A percentile compares a stretch with the other conserved stretches of the same genome.
Conservation (phyloP, 1,139 yeast genomes). For the Pichia sp. region DNA sequence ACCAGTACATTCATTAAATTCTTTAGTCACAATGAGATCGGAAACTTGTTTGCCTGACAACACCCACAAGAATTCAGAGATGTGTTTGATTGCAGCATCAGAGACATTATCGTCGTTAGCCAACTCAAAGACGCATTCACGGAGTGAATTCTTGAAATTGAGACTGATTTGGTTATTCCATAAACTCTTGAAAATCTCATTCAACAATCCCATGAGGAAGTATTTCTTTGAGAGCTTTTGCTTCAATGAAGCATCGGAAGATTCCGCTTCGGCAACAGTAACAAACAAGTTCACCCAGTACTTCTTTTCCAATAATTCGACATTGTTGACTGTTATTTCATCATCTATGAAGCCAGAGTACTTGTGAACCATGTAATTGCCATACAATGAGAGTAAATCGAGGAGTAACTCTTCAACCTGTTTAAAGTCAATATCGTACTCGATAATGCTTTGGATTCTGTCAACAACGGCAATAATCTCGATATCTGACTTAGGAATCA, state of each 20-base stretch:
- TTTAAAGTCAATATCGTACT: constrained; percentile 24
- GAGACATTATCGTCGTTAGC: neutral
- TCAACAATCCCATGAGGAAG: constrained; percentile 36
- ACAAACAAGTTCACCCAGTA: constrained; percentile 33
- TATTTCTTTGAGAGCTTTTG: constrained; percentile 27
- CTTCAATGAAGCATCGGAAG: constrained; percentile 3
- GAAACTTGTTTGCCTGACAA: constrained; percentile 20
- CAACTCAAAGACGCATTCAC: neutral
- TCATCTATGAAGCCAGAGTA: constrained; percentile 10
- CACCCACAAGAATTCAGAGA: constrained; percentile 22
- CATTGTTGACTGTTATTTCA: constrained; percentile 9
- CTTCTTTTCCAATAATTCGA: constrained; percentile 26
- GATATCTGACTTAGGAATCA: constrained; percentile 42
- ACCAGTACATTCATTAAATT: constrained; percentile 11
- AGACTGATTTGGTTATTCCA: constrained; percentile 9
- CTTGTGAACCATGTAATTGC: constrained; percentile 40
- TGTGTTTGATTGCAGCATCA: neutral
- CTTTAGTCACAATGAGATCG: constrained; percentile 18
- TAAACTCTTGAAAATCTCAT: constrained; percentile 41
- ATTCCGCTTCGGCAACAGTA: neutral
- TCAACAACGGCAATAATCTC: constrained; percentile 48
- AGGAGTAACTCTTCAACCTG: constrained; percentile 27
- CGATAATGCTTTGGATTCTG: constrained; percentile 36
- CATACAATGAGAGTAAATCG: constrained; percentile 37
- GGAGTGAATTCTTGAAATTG: constrained; percentile 6